Evolutionary conservation across 2,329 filamentous ascomycete species (phyloP).

Genomic region (Colletotrichum sp.): DNA sequence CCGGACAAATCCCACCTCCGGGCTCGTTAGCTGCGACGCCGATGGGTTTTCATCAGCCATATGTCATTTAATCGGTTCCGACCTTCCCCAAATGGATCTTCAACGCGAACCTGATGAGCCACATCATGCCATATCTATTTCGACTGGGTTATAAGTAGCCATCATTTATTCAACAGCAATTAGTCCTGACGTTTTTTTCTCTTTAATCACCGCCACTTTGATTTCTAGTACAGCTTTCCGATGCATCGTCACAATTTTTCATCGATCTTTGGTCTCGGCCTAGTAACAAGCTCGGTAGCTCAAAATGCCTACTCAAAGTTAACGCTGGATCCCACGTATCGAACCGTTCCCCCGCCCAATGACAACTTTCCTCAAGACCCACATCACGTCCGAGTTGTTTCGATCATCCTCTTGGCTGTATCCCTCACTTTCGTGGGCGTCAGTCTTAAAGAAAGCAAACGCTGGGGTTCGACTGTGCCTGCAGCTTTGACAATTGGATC

Average conservation of each 20-base stretch:
- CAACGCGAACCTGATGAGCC: not conserved
- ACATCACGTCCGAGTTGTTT: not conserved
- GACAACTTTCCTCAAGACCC: not conserved
- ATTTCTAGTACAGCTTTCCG: not conserved
- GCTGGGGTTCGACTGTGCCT: not conserved
- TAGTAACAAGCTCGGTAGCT: not conserved
- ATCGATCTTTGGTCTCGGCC: not conserved
- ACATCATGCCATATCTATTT: accelerated
- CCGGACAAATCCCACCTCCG: not conserved
- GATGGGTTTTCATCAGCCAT: not conserved
- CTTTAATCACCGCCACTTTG: not conserved
- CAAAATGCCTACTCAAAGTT: not conserved
- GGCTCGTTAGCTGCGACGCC: not conserved
- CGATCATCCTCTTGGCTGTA: not conserved
- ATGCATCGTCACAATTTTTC: not conserved
- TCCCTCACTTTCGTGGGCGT: not conserved
- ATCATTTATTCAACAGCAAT: not conserved
- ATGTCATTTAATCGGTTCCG: not conserved
- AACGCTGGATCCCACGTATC: not conserved
- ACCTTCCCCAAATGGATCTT: not conserved
- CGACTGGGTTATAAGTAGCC: not conserved
- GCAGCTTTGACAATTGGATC: not conserved
- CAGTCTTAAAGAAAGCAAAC: not conserved
- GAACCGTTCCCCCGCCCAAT: not conserved
- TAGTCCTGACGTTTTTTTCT: not conserved